Base-by-base conservation (phyloP, 257 asterid species). In the Nicotiana noctiflora region DNA sequence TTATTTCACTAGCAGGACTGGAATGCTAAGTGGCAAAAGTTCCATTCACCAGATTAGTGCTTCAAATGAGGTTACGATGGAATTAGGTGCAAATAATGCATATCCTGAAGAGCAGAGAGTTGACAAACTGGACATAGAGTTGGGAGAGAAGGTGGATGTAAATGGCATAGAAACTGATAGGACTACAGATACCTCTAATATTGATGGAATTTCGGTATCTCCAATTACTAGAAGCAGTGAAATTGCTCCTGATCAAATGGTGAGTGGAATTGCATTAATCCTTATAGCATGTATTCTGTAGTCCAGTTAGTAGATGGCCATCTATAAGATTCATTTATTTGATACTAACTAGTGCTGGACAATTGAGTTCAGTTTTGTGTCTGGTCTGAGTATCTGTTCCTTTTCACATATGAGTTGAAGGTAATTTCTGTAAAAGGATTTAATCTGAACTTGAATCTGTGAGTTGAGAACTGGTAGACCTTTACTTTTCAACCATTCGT, bases 1-100 rank as follows among this genome's bases (percentile, higher is more conserved):
- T 52, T 68, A 74, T 46, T 84, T 82, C 79, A 80, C 78, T 81
- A 70, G 80, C 91, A 94, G 96, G 77, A 75, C 80, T 25, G 18
- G 44, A n/a, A 56, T 80, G 79, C 65, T 29, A 76, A 81, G 66
- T 18, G 82, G 80, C 70, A 86, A 60, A 62, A 7, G 32, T 85
- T 64, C 80, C 63, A 63, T 63, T 82, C 3, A 65, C 79, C 90
- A 82, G 70, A 81, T 70, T 19, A 77, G 77, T 83, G 84, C 19
- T 59, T 49, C 78, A 21, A 84, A 85, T 75, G 93, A 90, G 77
- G 75, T 72, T 67, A 62, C 23, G 55, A 55, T 66, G 85, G 89
- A 84, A 19, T 60, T 79, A 64, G 92, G 86, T 62, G n/a, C 80
- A 12, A 82, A 80, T 15, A 31, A 62, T 27, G 76, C 60, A 55